phyloP scores from a whole-genome alignment of 2,329 filamentous ascomycete genomes.

The Westerdykella sp. region DNA sequence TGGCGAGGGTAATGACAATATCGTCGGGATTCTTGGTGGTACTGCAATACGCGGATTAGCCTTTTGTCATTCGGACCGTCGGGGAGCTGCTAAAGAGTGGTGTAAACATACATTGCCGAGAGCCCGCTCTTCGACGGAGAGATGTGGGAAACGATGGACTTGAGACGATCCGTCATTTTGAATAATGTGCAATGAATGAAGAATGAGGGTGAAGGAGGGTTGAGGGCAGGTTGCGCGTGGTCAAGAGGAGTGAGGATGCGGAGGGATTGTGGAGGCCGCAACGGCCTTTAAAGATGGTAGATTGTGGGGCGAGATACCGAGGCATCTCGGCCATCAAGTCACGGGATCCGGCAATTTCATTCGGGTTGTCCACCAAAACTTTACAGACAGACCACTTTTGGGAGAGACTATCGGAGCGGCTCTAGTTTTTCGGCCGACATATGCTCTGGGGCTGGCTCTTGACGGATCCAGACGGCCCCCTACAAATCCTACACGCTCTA shows the following conservation, averaged over 20 bases:
- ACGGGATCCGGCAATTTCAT: constrained; percentile 11
- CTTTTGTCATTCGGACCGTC: constrained; percentile 1
- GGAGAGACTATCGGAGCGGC: too few species aligned
- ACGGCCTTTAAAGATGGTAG: neutral
- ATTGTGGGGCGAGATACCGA: constrained; percentile 8
- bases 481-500: too few species aligned
- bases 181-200: constrained; percentile 1
- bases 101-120: constrained; percentile 63
- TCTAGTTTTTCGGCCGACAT: too few species aligned
- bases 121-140: constrained; percentile 66
- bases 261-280: constrained; percentile 3
- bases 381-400: too few species aligned
- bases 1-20: constrained; percentile 88
- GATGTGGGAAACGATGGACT: constrained; percentile 81
- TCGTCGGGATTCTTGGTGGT: constrained; percentile 92
- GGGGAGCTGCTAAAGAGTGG: neutral
- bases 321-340: constrained; percentile 12
- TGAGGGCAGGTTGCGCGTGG: neutral
- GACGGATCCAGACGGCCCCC: too few species aligned
- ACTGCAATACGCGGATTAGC: constrained; percentile 42
- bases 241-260: neutral
- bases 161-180: constrained; percentile 65
- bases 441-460: too few species aligned
- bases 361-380: too few species aligned
- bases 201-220: constrained; percentile 4